Conservation (phyloP, 257 asterid species). For the Solanum paucissectum region DNA sequence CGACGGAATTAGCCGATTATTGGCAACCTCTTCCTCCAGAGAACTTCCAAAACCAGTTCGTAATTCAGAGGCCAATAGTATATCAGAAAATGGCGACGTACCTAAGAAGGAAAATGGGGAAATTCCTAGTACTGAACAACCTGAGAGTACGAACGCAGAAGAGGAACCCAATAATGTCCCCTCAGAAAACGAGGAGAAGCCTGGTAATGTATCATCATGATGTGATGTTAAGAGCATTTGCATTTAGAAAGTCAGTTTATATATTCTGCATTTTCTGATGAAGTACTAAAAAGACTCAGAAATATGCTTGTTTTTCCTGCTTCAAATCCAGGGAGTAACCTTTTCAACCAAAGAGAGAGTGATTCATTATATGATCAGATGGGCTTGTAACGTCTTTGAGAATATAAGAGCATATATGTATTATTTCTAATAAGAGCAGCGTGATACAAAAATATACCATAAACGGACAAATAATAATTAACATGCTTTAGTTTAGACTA, state of each 20-base stretch:
- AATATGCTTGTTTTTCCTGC: not conserved
- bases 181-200: slow-evolving; percentile 23
- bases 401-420: not conserved
- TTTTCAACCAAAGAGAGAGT: not conserved
- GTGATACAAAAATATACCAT: not conserved
- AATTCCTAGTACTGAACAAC: slow-evolving; percentile 23
- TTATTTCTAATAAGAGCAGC: not conserved
- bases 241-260: not conserved
- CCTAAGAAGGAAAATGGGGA: slow-evolving; percentile 47
- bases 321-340: not conserved
- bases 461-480: no score
- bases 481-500: not conserved
- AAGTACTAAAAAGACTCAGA: not conserved
- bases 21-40: slow-evolving; percentile 52
- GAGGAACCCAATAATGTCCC: slow-evolving; percentile 15
- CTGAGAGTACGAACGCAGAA: slow-evolving; percentile 27
- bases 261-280: not conserved
- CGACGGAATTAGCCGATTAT: slow-evolving; percentile 52
- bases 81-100: slow-evolving; percentile 51
- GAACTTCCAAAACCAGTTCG: slow-evolving; percentile 50
- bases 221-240: not conserved
- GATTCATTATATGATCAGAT: not conserved
- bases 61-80: slow-evolving; percentile 24
- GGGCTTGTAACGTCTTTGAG: not conserved
- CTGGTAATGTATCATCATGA: slow-evolving; percentile 5